Percentiles rank a stretch among this genome's conserved stretches.
phyloP scores from a whole-genome alignment of 2,329 filamentous ascomycete species.

The Phyllosticta citrichinensis region DNA sequence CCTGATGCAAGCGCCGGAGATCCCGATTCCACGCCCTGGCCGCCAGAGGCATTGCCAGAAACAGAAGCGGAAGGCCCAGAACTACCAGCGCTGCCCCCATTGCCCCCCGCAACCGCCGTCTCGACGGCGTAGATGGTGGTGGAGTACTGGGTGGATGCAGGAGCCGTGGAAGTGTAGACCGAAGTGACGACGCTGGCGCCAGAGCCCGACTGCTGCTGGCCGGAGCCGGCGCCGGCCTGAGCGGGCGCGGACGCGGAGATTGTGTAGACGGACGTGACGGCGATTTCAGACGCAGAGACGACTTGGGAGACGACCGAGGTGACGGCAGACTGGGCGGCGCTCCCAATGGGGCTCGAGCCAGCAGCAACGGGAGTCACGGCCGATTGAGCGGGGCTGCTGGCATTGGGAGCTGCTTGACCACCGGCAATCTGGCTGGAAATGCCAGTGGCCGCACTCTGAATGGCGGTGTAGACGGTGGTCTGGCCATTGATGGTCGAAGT shows the following conservation, averaged over 20 bases:
- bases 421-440: not conserved
- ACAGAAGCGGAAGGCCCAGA: not conserved
- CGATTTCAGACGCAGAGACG: not conserved
- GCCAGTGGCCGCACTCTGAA: not conserved
- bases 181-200: not conserved
- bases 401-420: not conserved
- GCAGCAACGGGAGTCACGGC: not conserved
- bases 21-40: not conserved
- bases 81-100: not conserved
- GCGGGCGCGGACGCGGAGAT: not conserved
- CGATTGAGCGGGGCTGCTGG: not conserved
- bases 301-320: not conserved
- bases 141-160: conserved; percentile 1
- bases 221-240: not conserved
- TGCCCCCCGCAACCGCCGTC: not conserved
- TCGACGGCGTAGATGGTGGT: not conserved
- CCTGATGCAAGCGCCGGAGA: not conserved
- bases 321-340: not conserved
- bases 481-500: not conserved
- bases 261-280: not conserved
- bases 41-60: not conserved
- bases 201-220: not conserved
- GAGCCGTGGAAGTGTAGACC: not conserved
- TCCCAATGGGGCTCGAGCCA: not conserved
- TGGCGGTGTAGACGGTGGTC: conserved; percentile 1